These are phyloP conservation scores for Magnusiomyces sp. DNA, from an alignment of 1,139 yeast species.

Conservation along the genomic window DNA sequence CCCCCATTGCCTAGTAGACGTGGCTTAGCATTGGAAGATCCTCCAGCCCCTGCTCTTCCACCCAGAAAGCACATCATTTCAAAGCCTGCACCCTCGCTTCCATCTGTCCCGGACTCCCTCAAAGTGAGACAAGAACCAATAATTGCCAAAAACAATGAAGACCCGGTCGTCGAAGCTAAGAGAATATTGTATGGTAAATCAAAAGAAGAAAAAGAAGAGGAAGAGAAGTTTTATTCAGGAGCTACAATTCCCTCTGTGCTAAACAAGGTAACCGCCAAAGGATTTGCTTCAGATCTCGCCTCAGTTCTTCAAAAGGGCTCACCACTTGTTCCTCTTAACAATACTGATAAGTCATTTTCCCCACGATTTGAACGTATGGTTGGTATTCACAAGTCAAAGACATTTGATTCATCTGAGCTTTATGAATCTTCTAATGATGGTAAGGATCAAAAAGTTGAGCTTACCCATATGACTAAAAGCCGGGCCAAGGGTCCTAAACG, in stretches of 20 bases:
- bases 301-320: constrained; percentile 14
- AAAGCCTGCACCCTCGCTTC: constrained; percentile 4
- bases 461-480: constrained; percentile 52
- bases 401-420: constrained; percentile 9
- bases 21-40: neutral
- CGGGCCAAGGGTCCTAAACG: constrained; percentile 65
- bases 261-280: constrained; percentile 11
- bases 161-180: constrained; percentile 2
- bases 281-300: constrained; percentile 14
- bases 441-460: constrained; percentile 20
- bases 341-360: constrained; percentile 12
- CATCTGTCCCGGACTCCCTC: constrained; percentile 11
- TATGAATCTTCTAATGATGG: neutral
- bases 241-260: constrained; percentile 10
- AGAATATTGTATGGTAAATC: neutral
- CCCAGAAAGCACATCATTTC: constrained; percentile 3
- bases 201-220: constrained; percentile 4
- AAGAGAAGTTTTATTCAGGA: constrained; percentile 1
- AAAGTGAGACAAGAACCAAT: neutral
- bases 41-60: constrained; percentile 1
- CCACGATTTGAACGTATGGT: constrained; percentile 14
- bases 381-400: constrained; percentile 12
- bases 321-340: constrained; percentile 10
- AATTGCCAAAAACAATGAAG: neutral
- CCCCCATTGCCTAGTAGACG: constrained; percentile 7